A percentile compares a stretch with the other conserved stretches of the same genome.
Evolutionary conservation across 2,329 filamentous ascomycete species (phyloP).

Genomic region (Colletotrichum incanum): DNA sequence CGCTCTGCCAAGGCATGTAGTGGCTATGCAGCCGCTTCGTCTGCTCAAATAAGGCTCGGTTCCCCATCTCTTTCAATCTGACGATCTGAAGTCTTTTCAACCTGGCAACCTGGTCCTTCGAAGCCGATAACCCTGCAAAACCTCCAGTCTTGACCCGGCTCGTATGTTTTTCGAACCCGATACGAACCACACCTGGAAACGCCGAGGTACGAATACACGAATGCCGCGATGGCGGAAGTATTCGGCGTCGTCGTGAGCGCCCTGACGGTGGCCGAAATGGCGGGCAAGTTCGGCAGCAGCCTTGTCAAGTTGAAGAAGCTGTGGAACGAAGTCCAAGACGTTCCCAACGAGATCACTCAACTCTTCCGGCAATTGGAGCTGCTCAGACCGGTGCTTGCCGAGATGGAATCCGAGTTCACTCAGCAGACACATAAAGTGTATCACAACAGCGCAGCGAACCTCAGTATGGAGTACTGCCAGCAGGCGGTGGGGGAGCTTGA

Average conservation of each 20-base stretch:
- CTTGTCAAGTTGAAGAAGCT: slow-evolving; percentile 29
- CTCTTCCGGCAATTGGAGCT: slow-evolving; percentile 28
- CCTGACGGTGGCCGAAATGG: slow-evolving; percentile 31
- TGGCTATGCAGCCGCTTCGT: background rate
- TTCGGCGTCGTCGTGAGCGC: slow-evolving; percentile 34
- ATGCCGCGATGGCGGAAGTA: slow-evolving; percentile 29
- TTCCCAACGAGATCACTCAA: slow-evolving; percentile 20
- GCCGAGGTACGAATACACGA: background rate
- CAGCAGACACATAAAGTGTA: background rate
- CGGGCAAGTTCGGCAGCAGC: slow-evolving; percentile 19
- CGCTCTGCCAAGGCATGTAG: background rate
- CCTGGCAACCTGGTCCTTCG: background rate
- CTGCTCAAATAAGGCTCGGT: background rate
- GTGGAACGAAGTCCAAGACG: slow-evolving; percentile 35
- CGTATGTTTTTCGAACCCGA: no score
- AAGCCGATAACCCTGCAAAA: background rate
- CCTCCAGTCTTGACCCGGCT: background rate
- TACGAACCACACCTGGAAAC: background rate
- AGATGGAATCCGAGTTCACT: background rate
- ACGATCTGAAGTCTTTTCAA: background rate
- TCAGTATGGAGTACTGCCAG: slow-evolving; percentile 12
- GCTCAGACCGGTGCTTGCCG: background rate
- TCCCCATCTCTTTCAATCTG: background rate
- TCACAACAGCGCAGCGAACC: background rate
- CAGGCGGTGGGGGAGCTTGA: slow-evolving; percentile 14